Percentiles rank a stretch among this genome's conserved stretches.
Conservation (phyloP, 768 basidiomycete genomes). For the Hericium rajendrae region DNA sequence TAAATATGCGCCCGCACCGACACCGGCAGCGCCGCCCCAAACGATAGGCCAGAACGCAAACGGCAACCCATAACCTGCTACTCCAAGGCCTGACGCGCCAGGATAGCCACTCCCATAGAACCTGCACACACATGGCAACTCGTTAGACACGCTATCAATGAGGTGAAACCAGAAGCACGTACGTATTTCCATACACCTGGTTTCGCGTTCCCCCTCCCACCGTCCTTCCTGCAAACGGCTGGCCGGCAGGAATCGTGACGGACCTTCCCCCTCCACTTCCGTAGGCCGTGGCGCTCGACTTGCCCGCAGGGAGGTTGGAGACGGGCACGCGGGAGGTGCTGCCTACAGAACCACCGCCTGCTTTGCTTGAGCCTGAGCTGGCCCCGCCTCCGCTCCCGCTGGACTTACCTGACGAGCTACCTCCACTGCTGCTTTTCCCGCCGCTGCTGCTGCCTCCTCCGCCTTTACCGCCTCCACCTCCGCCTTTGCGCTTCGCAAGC, state of each 20-base stretch:
- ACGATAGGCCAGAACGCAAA: conserved; percentile 21
- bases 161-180: background rate
- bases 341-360: background rate
- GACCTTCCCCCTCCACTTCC: conserved; percentile 12
- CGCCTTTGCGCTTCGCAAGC: conserved; percentile 6
- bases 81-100: conserved; percentile 5
- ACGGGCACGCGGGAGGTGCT: background rate
- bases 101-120: conserved; percentile 22
- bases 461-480: conserved; percentile 3
- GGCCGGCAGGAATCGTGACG: conserved; percentile 12
- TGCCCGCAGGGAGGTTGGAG: background rate
- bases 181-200: conserved; percentile 17
- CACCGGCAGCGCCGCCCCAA: conserved; percentile 7
- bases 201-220: conserved; percentile 18
- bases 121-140: conserved; percentile 2
- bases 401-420: conserved; percentile 1
- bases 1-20: conserved; percentile 5
- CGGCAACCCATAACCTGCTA: conserved; percentile 14
- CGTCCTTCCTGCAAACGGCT: conserved; percentile 16
- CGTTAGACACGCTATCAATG: background rate
- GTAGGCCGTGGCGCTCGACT: conserved; percentile 13
- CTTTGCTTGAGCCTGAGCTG: background rate
- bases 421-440: conserved; percentile 2
- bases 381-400: conserved; percentile 1
- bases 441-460: conserved; percentile 3